A percentile compares a stretch with the other conserved stretches of the same genome.
Evolutionary conservation across 225 moss, liverwort and hornwort genomes (phyloP).

Genomic region (Polytrichum formosum): DNA sequence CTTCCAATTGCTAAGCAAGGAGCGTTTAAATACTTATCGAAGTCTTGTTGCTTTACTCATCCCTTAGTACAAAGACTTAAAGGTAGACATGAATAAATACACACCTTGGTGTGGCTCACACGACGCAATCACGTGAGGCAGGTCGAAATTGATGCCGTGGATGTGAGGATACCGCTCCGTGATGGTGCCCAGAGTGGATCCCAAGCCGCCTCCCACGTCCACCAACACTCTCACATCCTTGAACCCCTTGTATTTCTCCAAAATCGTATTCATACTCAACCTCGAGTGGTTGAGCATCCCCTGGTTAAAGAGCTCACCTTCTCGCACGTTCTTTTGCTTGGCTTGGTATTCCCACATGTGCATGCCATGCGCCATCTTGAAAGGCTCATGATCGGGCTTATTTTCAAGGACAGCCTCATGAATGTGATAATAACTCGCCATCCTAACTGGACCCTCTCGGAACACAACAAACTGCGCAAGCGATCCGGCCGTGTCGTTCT

Average conservation of each 20-base stretch:
- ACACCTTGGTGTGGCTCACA: slow-evolving; percentile 35
- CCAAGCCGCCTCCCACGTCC: slow-evolving; percentile 46
- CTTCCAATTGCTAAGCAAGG: no score
- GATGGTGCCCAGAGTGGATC: slow-evolving; percentile 25
- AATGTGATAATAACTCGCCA: background rate
- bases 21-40: no score
- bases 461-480: background rate
- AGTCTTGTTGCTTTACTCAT: no score
- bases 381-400: background rate
- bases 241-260: slow-evolving; percentile 7
- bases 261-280: background rate
- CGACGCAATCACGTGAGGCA: slow-evolving; percentile 36
- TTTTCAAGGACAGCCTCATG: slow-evolving; percentile 2
- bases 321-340: background rate
- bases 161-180: slow-evolving; percentile 34
- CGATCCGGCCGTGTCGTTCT: background rate
- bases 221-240: background rate
- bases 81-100: background rate
- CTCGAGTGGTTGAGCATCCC: background rate
- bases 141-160: slow-evolving; percentile 43
- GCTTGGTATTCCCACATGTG: background rate
- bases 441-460: background rate
- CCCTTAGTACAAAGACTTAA: no score
- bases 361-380: background rate
- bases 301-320: background rate